Conservation (phyloP, 331 rosid species). For the Phaseolus coccineus region DNA sequence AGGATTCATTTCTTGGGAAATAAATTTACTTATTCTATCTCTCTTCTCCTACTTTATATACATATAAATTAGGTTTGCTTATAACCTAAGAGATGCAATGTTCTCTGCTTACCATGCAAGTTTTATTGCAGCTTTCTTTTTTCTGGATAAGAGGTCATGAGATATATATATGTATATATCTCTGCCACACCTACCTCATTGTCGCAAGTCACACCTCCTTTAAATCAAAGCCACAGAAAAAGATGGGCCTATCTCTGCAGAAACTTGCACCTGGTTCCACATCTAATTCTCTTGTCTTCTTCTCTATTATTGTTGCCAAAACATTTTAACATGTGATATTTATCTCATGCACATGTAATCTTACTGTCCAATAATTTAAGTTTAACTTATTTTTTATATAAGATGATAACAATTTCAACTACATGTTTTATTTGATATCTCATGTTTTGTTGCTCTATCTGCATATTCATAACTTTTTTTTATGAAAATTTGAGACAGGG, state of each 20-base stretch:
- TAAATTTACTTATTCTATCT: slow-evolving; percentile 21
- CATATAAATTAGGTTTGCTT: slow-evolving; percentile 41
- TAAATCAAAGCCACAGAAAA: slow-evolving; percentile 2
- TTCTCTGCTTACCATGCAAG: slow-evolving; percentile 55
- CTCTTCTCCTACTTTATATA: neutral
- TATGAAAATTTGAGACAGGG: slow-evolving; percentile 48
- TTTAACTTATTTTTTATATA: no score
- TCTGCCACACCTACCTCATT: slow-evolving; percentile 20
- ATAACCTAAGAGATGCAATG: slow-evolving; percentile 52
- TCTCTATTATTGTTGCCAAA: neutral
- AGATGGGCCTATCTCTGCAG: slow-evolving; percentile 64
- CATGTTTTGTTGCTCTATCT: neutral
- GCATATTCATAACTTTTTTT: neutral
- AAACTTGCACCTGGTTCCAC: slow-evolving; percentile 51
- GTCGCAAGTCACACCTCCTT: slow-evolving; percentile 21
- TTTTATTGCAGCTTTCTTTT: slow-evolving; percentile 36
- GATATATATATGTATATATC: neutral
- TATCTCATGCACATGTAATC: neutral
- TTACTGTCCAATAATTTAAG: no score
- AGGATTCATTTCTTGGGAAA: slow-evolving; percentile 49
- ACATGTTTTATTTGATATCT: neutral
- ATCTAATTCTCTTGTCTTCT: slow-evolving; percentile 26
- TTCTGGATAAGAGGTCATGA: slow-evolving; percentile 16
- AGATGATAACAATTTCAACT: neutral
- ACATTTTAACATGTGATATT: neutral